Conservation (phyloP, 176 grass and related monocot genomes). For the Musa troglodytarum region DNA sequence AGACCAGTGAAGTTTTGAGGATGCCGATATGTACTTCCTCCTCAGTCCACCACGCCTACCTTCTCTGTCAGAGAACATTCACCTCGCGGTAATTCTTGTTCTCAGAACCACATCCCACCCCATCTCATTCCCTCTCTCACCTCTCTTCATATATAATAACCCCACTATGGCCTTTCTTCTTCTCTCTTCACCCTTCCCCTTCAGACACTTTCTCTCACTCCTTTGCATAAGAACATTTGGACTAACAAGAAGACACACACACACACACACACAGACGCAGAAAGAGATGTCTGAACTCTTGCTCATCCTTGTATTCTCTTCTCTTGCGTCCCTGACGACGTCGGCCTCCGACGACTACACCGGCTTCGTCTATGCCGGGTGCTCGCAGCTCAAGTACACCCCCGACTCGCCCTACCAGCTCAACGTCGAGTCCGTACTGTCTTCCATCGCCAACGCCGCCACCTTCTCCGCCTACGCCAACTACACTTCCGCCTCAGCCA, state of each 20-base stretch:
- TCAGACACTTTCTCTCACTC: background rate
- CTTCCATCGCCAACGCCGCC: constrained; percentile 41
- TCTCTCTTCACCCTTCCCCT: too few species aligned
- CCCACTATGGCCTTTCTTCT: too few species aligned
- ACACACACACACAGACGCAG: background rate
- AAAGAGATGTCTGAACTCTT: background rate
- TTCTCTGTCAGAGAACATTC: too few species aligned
- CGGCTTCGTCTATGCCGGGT: constrained; percentile 73
- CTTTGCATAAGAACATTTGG: background rate
- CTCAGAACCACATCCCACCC: too few species aligned
- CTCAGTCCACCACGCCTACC: too few species aligned
- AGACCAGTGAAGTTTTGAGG: too few species aligned
- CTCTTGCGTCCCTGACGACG: constrained; percentile 9
- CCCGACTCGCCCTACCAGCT: constrained; percentile 39
- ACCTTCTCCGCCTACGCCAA: background rate
- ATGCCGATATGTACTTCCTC: too few species aligned
- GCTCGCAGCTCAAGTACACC: constrained; percentile 57
- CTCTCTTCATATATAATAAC: too few species aligned
- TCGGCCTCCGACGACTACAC: constrained; percentile 34
- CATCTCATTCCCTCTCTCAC: too few species aligned
- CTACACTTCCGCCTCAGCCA: constrained; percentile 24
- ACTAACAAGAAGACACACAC: background rate
- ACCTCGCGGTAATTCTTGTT: too few species aligned
- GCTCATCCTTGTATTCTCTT: constrained; percentile 20
- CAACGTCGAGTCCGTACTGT: constrained; percentile 63